phyloP scores from a whole-genome alignment of 2,329 filamentous ascomycete species.

The Setomelanomma holmii region DNA sequence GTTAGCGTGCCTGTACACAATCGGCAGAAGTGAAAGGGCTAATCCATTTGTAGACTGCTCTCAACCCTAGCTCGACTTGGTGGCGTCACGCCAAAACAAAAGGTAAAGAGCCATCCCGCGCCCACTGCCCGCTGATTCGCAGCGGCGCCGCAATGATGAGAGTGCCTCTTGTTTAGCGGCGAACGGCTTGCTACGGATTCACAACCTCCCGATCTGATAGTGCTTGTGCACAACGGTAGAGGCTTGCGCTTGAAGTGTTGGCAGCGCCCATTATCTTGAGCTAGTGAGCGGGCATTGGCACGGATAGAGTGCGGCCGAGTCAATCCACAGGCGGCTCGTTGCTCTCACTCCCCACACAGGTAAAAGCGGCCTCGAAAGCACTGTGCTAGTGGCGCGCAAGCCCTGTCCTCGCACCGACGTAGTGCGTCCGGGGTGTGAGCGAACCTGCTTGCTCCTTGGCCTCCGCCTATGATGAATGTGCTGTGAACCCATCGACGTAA shows the following conservation, averaged over 20 bases:
- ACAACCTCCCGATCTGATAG: slow-evolving; percentile 25
- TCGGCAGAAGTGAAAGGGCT: slow-evolving; percentile 6
- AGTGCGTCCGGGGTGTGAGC: slow-evolving; percentile 39
- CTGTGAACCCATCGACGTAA: slow-evolving; percentile 44
- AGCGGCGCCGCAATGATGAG: slow-evolving; percentile 25
- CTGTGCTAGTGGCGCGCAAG: slow-evolving; percentile 26
- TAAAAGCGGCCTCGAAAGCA: slow-evolving; percentile 40
- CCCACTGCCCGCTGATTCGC: slow-evolving; percentile 36
- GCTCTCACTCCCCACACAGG: slow-evolving; percentile 27
- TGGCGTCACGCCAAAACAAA: slow-evolving; percentile 37
- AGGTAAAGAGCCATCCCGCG: slow-evolving; percentile 35
- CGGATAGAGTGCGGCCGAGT: slow-evolving; percentile 23
- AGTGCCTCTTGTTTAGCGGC: slow-evolving; percentile 18
- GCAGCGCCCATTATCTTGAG: slow-evolving; percentile 2
- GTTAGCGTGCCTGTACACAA: slow-evolving; percentile 21
- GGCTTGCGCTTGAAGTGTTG: slow-evolving; percentile 13
- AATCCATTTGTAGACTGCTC: slow-evolving; percentile 12
- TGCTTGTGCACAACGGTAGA: slow-evolving; percentile 15
- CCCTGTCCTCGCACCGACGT: slow-evolving; percentile 35
- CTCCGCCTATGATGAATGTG: slow-evolving; percentile 50
- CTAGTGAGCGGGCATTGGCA: slow-evolving; percentile 13
- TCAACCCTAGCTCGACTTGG: slow-evolving; percentile 12
- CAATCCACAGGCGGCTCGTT: slow-evolving; percentile 4
- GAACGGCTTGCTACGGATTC: slow-evolving; percentile 21
- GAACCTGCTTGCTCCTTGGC: slow-evolving; percentile 39